These are phyloP conservation scores for Penicillium robsamsonii DNA, from an alignment of 495 filamentous ascomycete species.

Conservation along the genomic window DNA sequence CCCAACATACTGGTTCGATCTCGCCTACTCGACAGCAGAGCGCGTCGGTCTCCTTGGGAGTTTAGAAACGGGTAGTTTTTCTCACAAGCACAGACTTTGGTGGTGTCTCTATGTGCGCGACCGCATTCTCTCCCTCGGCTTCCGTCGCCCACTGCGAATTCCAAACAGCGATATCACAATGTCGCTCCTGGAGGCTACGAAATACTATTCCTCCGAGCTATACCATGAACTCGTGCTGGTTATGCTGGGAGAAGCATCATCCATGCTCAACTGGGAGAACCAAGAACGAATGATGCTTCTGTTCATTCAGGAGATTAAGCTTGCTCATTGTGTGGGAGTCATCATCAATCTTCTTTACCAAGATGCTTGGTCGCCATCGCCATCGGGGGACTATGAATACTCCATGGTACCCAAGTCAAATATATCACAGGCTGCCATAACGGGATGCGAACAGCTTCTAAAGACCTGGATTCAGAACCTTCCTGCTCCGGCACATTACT, in stretches of 20 bases:
- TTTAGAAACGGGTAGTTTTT: slow-evolving; percentile 9
- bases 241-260: slow-evolving; percentile 6
- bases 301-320: slow-evolving; percentile 10
- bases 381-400: slow-evolving; percentile 3
- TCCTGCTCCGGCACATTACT: slow-evolving; percentile 10
- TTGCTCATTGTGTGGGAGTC: slow-evolving; percentile 3
- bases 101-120: slow-evolving; percentile 14
- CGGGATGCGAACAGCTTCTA: slow-evolving; percentile 7
- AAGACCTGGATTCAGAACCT: slow-evolving; percentile 11
- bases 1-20: slow-evolving; percentile 12
- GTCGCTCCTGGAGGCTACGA: slow-evolving; percentile 7
- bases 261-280: slow-evolving; percentile 12
- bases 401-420: slow-evolving; percentile 2
- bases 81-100: slow-evolving; percentile 12
- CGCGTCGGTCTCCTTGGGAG: background rate
- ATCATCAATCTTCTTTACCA: slow-evolving; percentile 6
- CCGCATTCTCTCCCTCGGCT: slow-evolving; percentile 10
- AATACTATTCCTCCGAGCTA: slow-evolving; percentile 10
- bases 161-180: slow-evolving; percentile 9
- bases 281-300: slow-evolving; percentile 13
- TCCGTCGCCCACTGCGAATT: slow-evolving; percentile 6
- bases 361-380: slow-evolving; percentile 3
- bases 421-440: background rate
- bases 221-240: slow-evolving; percentile 5
- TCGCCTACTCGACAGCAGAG: slow-evolving; percentile 12